phyloP scores from a whole-genome alignment of 2,329 filamentous ascomycete species.

The Trichoderma atroviride region DNA sequence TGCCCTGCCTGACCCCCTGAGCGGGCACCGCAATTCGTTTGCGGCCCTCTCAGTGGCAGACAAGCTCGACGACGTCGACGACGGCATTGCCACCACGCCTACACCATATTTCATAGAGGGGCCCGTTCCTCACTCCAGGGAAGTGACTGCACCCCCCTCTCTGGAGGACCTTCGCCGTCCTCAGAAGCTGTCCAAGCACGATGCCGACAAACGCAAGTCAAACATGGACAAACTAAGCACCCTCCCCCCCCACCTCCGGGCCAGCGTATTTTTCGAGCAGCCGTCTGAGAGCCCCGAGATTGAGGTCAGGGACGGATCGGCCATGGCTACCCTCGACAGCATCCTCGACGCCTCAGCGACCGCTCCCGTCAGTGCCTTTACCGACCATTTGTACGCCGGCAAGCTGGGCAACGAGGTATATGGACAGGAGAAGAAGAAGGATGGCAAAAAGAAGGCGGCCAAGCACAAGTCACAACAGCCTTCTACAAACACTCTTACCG shows the following conservation, averaged over 20 bases:
- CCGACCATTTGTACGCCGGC: conserved; percentile 82
- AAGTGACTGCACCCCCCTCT: conserved; percentile 28
- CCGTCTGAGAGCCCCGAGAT: conserved; percentile 57
- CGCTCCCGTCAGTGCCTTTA: conserved; percentile 89
- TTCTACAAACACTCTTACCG: conserved; percentile 34
- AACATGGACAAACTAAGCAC: conserved; percentile 37
- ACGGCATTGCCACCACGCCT: conserved; percentile 23
- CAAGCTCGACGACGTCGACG: conserved; percentile 25
- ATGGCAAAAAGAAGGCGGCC: conserved; percentile 51
- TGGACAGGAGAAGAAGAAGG: conserved; percentile 59
- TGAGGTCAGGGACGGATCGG: conserved; percentile 74
- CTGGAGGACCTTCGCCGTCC: conserved; percentile 38
- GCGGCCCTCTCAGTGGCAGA: conserved; percentile 38
- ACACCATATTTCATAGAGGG: conserved; percentile 5
- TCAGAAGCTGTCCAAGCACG: conserved; percentile 39
- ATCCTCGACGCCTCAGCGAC: conserved; percentile 87
- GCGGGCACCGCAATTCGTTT: conserved; percentile 43
- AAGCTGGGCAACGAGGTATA: conserved; percentile 76
- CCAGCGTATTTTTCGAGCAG: conserved; percentile 87
- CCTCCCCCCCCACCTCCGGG: conserved; percentile 81
- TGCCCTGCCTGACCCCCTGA: conserved; percentile 53
- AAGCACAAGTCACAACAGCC: conserved; percentile 25
- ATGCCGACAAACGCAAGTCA: conserved; percentile 40
- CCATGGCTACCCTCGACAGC: conserved; percentile 84
- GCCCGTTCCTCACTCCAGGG: conserved; percentile 27